Evolutionary conservation across 495 filamentous ascomycete genomes (phyloP).

Genomic region (Tuber microsphaerosporum): DNA sequence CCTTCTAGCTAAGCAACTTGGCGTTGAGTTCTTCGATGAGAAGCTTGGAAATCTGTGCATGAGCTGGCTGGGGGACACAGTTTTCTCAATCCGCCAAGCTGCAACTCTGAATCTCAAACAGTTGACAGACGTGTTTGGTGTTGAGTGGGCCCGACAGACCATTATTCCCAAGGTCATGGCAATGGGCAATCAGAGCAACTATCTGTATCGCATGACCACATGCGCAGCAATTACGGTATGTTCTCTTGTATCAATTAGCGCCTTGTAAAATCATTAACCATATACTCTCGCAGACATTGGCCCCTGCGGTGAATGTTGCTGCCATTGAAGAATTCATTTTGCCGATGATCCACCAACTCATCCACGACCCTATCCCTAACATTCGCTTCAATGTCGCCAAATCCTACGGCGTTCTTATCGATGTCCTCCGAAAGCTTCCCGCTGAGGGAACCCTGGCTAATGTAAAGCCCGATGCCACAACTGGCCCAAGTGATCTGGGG

Average conservation of each 20-base stretch:
- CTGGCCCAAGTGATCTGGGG: slow-evolving; percentile 60
- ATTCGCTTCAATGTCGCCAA: slow-evolving; percentile 99
- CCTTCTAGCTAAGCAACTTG: slow-evolving; percentile 86
- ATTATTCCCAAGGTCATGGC: slow-evolving; percentile 98
- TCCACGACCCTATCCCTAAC: slow-evolving; percentile 90
- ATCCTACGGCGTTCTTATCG: slow-evolving; percentile 83
- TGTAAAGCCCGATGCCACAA: slow-evolving; percentile 59
- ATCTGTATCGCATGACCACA: slow-evolving; percentile 98
- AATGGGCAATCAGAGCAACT: slow-evolving; percentile 96
- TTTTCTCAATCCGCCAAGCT: slow-evolving; percentile 95
- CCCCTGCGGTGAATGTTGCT: slow-evolving; percentile 80
- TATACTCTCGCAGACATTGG: slow-evolving; percentile 62
- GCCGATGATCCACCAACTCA: slow-evolving; percentile 89
- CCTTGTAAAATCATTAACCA: neutral
- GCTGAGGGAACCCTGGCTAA: slow-evolving; percentile 76
- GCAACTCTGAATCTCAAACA: slow-evolving; percentile 96
- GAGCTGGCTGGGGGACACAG: slow-evolving; percentile 98
- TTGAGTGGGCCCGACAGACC: slow-evolving; percentile 93
- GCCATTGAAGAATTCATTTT: slow-evolving; percentile 89
- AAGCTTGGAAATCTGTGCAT: slow-evolving; percentile 93
- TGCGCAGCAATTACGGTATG: slow-evolving; percentile 95
- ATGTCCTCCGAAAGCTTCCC: slow-evolving; percentile 80
- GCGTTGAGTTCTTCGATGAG: slow-evolving; percentile 97
- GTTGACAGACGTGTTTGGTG: slow-evolving; percentile 94
- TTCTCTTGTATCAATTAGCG: slow-evolving; percentile 20